These are phyloP conservation scores for Naganishia antarctica DNA, from an alignment of 768 basidiomycete species.

Conservation along the genomic window DNA sequence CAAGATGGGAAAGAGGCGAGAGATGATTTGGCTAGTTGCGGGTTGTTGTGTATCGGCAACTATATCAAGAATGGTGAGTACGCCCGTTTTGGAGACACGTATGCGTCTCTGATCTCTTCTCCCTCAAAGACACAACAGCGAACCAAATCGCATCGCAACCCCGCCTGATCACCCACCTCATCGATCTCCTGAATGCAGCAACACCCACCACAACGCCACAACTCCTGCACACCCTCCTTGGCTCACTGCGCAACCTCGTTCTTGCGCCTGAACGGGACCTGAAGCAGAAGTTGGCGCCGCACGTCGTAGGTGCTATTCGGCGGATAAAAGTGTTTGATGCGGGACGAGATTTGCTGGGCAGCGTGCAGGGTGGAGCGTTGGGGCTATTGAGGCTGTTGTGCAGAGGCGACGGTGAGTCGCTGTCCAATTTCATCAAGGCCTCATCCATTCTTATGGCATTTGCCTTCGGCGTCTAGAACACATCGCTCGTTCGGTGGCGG, in stretches of 20 bases:
- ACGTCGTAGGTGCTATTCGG: neutral
- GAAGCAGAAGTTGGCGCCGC: neutral
- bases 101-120: neutral
- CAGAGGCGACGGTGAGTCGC: neutral
- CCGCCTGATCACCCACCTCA: neutral
- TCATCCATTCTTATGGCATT: no score
- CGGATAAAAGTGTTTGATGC: neutral
- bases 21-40: slow-evolving; percentile 4
- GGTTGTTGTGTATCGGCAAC: slow-evolving; percentile 7
- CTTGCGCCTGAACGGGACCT: neutral
- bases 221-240: neutral
- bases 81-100: neutral
- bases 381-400: neutral
- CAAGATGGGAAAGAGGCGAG: no score
- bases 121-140: neutral
- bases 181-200: slow-evolving; percentile 1
- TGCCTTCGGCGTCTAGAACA: no score
- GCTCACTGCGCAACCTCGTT: neutral
- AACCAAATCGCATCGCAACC: slow-evolving; percentile 4
- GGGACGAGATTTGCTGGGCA: neutral
- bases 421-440: no score
- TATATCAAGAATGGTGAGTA: neutral
- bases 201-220: neutral
- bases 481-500: neutral
- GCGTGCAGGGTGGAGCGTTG: slow-evolving; percentile 8